Base-by-base conservation (phyloP, 148 eudicot genomes). In the Diospyros kaki region DNA sequence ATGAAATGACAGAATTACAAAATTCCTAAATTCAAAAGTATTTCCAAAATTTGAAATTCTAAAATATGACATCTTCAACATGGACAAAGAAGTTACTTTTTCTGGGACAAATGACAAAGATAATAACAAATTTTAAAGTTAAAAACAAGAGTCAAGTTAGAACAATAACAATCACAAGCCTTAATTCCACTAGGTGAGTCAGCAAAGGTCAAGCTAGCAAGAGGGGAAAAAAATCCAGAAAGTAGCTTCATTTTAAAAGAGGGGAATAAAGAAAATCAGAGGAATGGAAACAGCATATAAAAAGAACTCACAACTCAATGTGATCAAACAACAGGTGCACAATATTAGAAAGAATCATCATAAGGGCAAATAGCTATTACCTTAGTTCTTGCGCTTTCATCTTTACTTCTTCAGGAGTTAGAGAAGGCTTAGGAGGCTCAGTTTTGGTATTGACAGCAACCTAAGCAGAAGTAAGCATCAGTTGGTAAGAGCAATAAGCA, bases 331-430 rank as follows among this genome's bases (percentile, higher is more conserved):
- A 18, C 44, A 55, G 18, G 48, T 4, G 28, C 53, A 38, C 45
- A 48, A 38, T 52, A 73, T 50, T 5, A 69, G 54, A n/a, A 65
- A 60, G 14, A 51, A 64, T 17, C 9, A 40, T 39, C 40, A 28
- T 7, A 54, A 67, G 10, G 48, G 39, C 44, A 59, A 41, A 4
- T 6, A 17, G 9, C 2, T 1, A 59, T 48, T 80, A 95, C 99
- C 93, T 95, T 48, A 93, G 85, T 78, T 95, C 99, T 66, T 83
- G 85, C 67, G 89, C 80, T 85, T 95, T 95, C 66, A 82, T 81
- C 84, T 81, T 91, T 81, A 88, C 86, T 80, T 93, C 98, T 85
- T 95, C 99, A 63, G 96, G 94, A 56, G 97, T 90, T 58, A 95
- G 89, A 28, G 90, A 74, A 81, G 93, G 87, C 77, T 89, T 90